Evolutionary conservation across 495 filamentous ascomycete genomes (phyloP), one percentile per base, ranked within the genome.

Genomic region (Podospora pseudoanserina): DNA sequence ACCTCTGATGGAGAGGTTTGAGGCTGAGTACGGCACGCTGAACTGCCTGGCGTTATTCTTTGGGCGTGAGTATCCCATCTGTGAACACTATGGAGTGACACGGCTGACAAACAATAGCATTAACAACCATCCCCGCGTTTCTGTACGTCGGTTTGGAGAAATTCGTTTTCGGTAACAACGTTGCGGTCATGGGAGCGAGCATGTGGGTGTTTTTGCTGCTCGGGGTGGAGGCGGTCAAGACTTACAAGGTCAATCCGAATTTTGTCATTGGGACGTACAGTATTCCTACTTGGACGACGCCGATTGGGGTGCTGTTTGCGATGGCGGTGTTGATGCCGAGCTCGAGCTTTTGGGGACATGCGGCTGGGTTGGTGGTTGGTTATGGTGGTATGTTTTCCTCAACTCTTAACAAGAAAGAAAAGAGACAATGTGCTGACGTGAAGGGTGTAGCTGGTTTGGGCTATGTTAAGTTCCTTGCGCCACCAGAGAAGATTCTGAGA

Each of bases 171-270:
- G 77, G 85, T 55, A 76, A 81, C 1, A 92, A 93, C 70, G 87
- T 85, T 18, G 76, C 88, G 0, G 88, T 97, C 20, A 84, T 92
- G 77, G 95, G 95, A 49, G 87, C 93, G 57, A 78, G 93, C 80
- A 87, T 97, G 32, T 95, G 94, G 91, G 90, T 94, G 2, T 97
- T 98, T 74, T 86, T 96, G 26, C 83, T 99, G 60, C 81, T 97
- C 57, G 90, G 88, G 60, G 85, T 88, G 34, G 95, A 97, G 79
- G 88, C 92, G 11, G 89, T 97, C 34, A 91, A 92, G 74, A 91
- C 90, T 3, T 92, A 87, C 79, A 78, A 75, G 67, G 81, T 84
- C 18, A 90, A 92, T 72, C 92, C 94, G 0, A 85, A 90, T 73
- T 90, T 97, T 73, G 86, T 84, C 77, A 81, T 92, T 28, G 90